Evolutionary conservation across 78 protist species (phyloP), one percentile per base, ranked within the genome.

Genomic region (Dictyostelium purpureum): DNA sequence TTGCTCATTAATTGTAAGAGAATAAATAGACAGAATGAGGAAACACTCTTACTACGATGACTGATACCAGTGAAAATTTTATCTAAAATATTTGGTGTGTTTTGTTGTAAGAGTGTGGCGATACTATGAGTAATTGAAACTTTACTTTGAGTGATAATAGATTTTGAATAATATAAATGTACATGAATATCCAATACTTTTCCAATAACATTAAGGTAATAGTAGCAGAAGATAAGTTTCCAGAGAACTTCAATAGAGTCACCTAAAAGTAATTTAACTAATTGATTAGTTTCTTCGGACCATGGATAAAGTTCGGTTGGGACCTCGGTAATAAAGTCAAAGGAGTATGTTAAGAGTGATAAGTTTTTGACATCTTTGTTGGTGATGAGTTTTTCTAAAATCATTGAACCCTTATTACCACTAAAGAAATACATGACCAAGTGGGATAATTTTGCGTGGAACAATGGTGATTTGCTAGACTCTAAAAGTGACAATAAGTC

Each of bases 161-260:
- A 71, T 57, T 83, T 83, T 0, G 81, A 37, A 56, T 40, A 83
- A 42, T 83, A 83, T 40, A 83, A 61, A 83, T 83, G 90, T 52
- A 83, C 90, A 83, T 83, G 90, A 57, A 56, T 35, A 51, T 83
- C 90, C 90, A 83, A 71, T 16, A 69, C 90, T 43, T 42, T 83
- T 0, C 81, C 90, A 71, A 83, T 83, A 1, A 83, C 75, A 42
- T 26, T 49, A 0, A 83, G 52, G 31, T 83, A 83, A 73, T 83
- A 83, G 12, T 83, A 70, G 31, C 79, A 40, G 28, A 83, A 83
- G 0, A 75, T 71, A 9, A 83, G n/a, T 71, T 71, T 83, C 43
- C 57, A 56, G 10, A 83, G 75, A 0, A 21, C 33, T 21, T 83
- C 90, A 6, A 63, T 49, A 1, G 77, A 52, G 28, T 83, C 90